Base-by-base conservation (phyloP, 1,139 yeast genomes). In the Pichia norvegensis region DNA sequence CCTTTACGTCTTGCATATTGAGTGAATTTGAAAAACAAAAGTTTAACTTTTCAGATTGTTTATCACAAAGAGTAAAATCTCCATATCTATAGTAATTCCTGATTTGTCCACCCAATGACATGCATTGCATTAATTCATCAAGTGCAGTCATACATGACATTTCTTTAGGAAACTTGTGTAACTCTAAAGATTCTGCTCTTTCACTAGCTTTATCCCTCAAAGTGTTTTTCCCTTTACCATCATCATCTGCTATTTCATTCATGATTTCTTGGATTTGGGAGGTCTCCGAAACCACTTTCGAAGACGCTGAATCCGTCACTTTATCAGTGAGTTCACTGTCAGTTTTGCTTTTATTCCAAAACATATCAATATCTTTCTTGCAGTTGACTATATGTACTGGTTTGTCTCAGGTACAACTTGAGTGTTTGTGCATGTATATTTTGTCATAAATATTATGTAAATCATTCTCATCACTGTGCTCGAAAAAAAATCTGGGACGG, bases 81-180 rank as follows among this genome's bases (percentile, higher is more conserved):
- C 97, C 97, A 59, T 80, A 83, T 44, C 97, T 67, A 61, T 90
- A 90, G 58, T 85, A 82, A 63, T 83, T 76, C 52, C 92, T 76
- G 29, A 85, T 67, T 61, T 88, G 96, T 1, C 96, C 96, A 2
- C 97, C 97, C 3, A 88, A 61, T 0, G 96, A 85, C 67, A 85
- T 87, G 62, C 97, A 90, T 43, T 78, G 81, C 42, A 88, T 74
- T 33, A 90, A 68, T 58, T 86, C 95, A 63, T 90, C 95, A 63
- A 90, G 81, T 0, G 95, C 95, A 37, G 90, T 85, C 43, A 83
- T 69, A 58, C 88, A 81, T 46, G 76, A 73, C 85, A 81, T 79
- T 33, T 73, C 72, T 35, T 71, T 67, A 3, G 67, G 67, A 41
- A 62, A 63, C 41, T 54, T 52, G 4, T 52, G 47, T 17, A 61